Base-by-base conservation (phyloP, 1,139 yeast genomes). In the Taphrina communis region DNA sequence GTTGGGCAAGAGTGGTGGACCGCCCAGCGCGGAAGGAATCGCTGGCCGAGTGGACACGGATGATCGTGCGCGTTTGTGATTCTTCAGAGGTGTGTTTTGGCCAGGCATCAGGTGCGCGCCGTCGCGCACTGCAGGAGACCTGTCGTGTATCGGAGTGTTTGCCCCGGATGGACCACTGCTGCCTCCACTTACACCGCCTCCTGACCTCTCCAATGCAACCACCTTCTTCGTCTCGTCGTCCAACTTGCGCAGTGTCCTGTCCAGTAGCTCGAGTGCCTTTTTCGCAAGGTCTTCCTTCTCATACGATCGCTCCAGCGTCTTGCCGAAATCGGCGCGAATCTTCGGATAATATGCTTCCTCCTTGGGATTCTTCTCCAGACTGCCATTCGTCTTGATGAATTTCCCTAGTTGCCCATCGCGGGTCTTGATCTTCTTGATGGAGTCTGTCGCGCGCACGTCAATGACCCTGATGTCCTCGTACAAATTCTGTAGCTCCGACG, bases 401-500 rank as follows among this genome's bases (percentile, higher is more conserved):
- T 91, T 92, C 76, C 90, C 97, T 68, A 94, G 80, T 74, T 88
- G 90, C 25, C 84, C 82, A 76, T 94, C 99, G 72, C 89, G 84
- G 70, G 86, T 86, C 74, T 85, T 87, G 72, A 87, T 85, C 74
- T 89, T 85, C 76, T 85, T 86, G 71, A 90, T 82, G 6, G 85
- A 82, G 69, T 90, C 96, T 75, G 84, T 84, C 42, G 88, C 81
- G 74, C 85, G 87, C 52, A 81, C 74, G 76, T 94, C 99, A 72
- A 88, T 86, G 68, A 82, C 84, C 67, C 88, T 84, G 65, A 94
- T 83, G 77, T 94, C 98, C 68, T 90, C 91, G 68, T 94, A 80
- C 55, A 91, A 80, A 75, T 89, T 91, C 69, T 88, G 88, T 63
- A 94, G 84, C 78, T 94, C 99, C 11, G 91, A 86, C n/a, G 97